phyloP scores from a whole-genome alignment of 2,329 filamentous ascomycete species.

The Neoscytalidium dimidiatum region DNA sequence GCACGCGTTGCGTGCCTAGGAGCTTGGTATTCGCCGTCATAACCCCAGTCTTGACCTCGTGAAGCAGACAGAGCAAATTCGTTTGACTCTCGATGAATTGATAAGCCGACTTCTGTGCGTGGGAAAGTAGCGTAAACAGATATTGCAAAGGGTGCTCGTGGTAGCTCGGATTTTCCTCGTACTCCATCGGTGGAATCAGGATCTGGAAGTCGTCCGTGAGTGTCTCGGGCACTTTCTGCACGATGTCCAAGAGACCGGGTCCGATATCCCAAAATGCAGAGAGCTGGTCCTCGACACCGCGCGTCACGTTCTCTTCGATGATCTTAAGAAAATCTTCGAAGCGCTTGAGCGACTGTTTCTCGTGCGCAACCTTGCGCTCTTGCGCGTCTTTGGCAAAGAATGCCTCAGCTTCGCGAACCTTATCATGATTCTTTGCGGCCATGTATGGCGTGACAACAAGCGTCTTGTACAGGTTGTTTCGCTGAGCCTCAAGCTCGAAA shows the following conservation, averaged over 20 bases:
- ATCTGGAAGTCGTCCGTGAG: constrained; percentile 62
- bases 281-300: constrained; percentile 87
- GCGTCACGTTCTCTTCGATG: constrained; percentile 80
- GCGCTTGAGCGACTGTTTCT: constrained; percentile 71
- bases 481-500: constrained; percentile 80
- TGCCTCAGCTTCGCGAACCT: constrained; percentile 72
- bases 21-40: constrained; percentile 69
- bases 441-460: constrained; percentile 82
- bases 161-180: constrained; percentile 83
- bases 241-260: constrained; percentile 73
- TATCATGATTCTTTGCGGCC: constrained; percentile 71
- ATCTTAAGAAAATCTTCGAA: constrained; percentile 75
- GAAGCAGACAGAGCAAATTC: constrained; percentile 84
- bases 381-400: constrained; percentile 82
- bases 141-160: constrained; percentile 83
- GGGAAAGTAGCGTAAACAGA: constrained; percentile 78
- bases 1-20: constrained; percentile 63
- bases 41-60: constrained; percentile 83
- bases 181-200: constrained; percentile 76
- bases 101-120: constrained; percentile 89
- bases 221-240: constrained; percentile 75
- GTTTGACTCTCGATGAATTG: constrained; percentile 96
- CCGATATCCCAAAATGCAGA: constrained; percentile 98
- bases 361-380: constrained; percentile 70
- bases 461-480: constrained; percentile 82